Conservation (phyloP, 495 filamentous ascomycete genomes). For the Podospora conica region DNA sequence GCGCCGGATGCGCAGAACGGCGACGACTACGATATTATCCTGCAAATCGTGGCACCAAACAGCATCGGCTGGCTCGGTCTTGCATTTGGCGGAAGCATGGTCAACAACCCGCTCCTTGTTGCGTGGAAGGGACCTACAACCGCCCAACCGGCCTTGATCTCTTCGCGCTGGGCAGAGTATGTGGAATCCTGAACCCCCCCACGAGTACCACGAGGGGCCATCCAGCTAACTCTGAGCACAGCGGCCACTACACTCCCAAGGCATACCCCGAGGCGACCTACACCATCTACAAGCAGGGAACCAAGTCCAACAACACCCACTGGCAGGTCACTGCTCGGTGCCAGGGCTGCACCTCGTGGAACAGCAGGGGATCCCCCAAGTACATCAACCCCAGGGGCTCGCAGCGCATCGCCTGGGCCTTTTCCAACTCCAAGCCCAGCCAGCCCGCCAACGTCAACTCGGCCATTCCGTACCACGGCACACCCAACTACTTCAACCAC, state of each 20-base stretch:
- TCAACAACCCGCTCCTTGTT: constrained; percentile 33
- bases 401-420: constrained; percentile 42
- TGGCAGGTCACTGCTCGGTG: constrained; percentile 42
- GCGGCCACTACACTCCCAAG: constrained; percentile 28
- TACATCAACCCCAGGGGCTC: constrained; percentile 30
- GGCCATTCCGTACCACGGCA: constrained; percentile 33
- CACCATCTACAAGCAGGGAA: constrained; percentile 31
- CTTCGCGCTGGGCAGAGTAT: constrained; percentile 27
- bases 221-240: constrained; percentile 2
- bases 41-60: constrained; percentile 39
- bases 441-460: constrained; percentile 29
- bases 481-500: constrained; percentile 30
- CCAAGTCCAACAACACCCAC: constrained; percentile 38
- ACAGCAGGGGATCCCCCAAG: constrained; percentile 18
- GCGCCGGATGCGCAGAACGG: constrained; percentile 23
- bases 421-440: constrained; percentile 27
- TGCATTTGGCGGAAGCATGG: constrained; percentile 40
- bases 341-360: constrained; percentile 37
- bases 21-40: constrained; percentile 33
- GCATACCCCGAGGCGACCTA: constrained; percentile 26
- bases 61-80: constrained; percentile 40
- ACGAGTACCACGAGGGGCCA: neutral
- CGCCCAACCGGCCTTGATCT: constrained; percentile 21
- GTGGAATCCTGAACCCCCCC: neutral
- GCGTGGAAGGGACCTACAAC: constrained; percentile 28